Conservation (phyloP, 805 yeast genomes). For the Hanseniaspora valbyensis region DNA sequence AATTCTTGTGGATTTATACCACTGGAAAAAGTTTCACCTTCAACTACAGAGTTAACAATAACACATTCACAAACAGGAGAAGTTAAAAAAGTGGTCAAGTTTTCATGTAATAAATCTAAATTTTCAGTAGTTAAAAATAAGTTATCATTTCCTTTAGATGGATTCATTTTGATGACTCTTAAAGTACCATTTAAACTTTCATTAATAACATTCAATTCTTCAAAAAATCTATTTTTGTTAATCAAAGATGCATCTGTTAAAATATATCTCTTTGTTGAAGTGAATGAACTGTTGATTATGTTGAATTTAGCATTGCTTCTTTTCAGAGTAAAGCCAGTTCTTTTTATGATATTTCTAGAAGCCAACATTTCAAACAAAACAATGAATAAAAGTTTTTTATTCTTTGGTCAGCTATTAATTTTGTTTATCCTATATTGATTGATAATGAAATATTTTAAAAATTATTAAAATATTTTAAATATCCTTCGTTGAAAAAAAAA, state of each 20-base stretch:
- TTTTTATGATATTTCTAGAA: no score
- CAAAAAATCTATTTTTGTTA: slow-evolving; percentile 1
- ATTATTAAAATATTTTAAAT: no score
- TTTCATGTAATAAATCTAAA: neutral
- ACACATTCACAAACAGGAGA: slow-evolving; percentile 6
- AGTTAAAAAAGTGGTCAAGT: neutral
- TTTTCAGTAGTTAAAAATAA: neutral
- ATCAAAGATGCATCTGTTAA: slow-evolving; percentile 9
- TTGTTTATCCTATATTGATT: no score
- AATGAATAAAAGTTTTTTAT: no score
- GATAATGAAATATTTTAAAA: no score
- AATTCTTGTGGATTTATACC: neutral
- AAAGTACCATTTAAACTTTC: slow-evolving; percentile 3
- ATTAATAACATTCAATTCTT: neutral
- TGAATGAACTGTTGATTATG: neutral
- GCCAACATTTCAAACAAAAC: no score
- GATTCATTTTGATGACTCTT: slow-evolving; percentile 3
- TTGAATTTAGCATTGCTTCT: neutral
- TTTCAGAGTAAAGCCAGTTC: neutral
- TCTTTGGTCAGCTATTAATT: no score
- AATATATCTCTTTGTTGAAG: neutral
- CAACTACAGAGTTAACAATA: slow-evolving; percentile 2
- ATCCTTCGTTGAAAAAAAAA: no score
- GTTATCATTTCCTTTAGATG: neutral
- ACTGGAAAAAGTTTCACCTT: slow-evolving; percentile 7